Evolutionary conservation across 129 eudicot species (phyloP).

Genomic region (Flaveria sonorensis): DNA sequence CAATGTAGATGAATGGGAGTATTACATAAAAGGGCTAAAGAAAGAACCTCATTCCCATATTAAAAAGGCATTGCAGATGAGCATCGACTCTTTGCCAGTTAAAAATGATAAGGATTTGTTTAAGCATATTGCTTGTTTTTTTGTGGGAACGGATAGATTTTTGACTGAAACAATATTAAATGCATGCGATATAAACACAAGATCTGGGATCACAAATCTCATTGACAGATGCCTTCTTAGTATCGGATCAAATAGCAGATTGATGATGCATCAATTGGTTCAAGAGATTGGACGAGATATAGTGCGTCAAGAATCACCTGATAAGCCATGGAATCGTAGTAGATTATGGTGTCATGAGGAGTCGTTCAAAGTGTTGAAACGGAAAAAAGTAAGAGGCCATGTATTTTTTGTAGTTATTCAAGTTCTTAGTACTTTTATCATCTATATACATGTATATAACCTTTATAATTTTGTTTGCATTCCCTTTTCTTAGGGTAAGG

Average conservation of each 20-base stretch:
- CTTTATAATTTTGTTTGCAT: background rate
- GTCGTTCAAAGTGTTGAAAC: slow-evolving; percentile 32
- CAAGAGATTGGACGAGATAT: slow-evolving; percentile 39
- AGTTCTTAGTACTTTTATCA: background rate
- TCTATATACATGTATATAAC: background rate
- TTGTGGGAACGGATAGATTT: slow-evolving; percentile 25
- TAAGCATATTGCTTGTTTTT: slow-evolving; percentile 40
- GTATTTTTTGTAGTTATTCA: background rate
- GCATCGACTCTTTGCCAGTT: slow-evolving; percentile 29
- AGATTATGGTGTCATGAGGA: slow-evolving; percentile 36
- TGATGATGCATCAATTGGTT: slow-evolving; percentile 38
- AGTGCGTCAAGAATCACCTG: slow-evolving; percentile 35
- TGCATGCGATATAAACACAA: slow-evolving; percentile 26
- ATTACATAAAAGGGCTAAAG: slow-evolving; percentile 18
- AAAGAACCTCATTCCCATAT: slow-evolving; percentile 3
- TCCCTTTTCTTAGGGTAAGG: slow-evolving; percentile 31
- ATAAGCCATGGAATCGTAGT: slow-evolving; percentile 33
- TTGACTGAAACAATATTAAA: slow-evolving; percentile 11
- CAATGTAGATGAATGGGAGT: slow-evolving; percentile 27
- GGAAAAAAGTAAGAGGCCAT: slow-evolving; percentile 29
- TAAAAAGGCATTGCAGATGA: background rate
- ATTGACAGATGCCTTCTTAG: slow-evolving; percentile 35
- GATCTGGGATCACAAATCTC: slow-evolving; percentile 35
- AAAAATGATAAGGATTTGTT: slow-evolving; percentile 32
- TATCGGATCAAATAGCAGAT: background rate